Conservation (phyloP, 2,329 filamentous ascomycete genomes). For the Helminthosporium solani region DNA sequence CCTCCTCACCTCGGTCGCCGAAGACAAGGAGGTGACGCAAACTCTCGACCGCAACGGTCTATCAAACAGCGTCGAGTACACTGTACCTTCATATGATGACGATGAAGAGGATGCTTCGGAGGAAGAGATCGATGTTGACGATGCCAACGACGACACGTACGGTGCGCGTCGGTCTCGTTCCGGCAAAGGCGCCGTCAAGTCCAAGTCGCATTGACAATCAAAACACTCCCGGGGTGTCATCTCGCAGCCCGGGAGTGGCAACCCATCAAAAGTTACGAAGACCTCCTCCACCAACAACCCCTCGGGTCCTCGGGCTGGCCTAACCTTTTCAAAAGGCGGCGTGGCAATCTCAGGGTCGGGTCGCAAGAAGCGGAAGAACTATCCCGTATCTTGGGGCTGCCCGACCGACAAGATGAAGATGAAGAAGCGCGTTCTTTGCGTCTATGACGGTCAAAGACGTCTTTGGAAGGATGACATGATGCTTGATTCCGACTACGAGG, state of each 20-base stretch:
- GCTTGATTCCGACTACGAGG: constrained; percentile 92
- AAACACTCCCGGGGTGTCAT: constrained; percentile 53
- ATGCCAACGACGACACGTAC: constrained; percentile 56
- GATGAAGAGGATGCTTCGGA: constrained; percentile 64
- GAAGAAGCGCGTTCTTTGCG: constrained; percentile 93
- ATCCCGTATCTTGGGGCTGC: constrained; percentile 91
- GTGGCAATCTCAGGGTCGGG: constrained; percentile 60
- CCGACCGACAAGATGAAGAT: constrained; percentile 93
- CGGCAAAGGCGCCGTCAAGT: constrained; percentile 53
- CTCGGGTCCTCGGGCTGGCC: constrained; percentile 52
- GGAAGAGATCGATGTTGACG: constrained; percentile 55
- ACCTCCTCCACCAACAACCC: constrained; percentile 11
- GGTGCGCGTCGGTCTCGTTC: constrained; percentile 49
- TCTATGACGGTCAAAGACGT: constrained; percentile 84
- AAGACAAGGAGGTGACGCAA: constrained; percentile 43
- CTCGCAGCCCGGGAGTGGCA: constrained; percentile 40
- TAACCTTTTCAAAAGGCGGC: constrained; percentile 77
- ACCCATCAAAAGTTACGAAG: constrained; percentile 43
- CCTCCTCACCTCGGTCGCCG: constrained; percentile 42
- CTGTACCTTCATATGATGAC: constrained; percentile 51
- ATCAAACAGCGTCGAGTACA: constrained; percentile 48
- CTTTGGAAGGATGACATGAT: constrained; percentile 99
- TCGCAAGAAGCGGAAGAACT: constrained; percentile 90
- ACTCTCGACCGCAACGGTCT: constrained; percentile 44
- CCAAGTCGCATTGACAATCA: constrained; percentile 52